These are phyloP conservation scores for Halophytophthora polymorphica DNA, from an alignment of 352 stramenopile species.

Conservation along the genomic window DNA sequence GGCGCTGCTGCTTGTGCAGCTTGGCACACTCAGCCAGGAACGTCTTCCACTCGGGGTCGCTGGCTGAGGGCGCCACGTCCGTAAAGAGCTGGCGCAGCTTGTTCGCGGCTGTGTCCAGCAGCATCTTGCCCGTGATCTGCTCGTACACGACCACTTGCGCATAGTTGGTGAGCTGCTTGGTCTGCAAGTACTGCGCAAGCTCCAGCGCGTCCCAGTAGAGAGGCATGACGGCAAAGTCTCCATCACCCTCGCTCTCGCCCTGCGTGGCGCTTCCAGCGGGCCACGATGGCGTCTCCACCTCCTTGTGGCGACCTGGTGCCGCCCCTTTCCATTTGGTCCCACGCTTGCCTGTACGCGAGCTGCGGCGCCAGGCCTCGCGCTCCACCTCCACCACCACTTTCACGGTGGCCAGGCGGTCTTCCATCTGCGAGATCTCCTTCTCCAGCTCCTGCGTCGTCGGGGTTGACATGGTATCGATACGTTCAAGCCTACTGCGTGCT, in stretches of 20 bases:
- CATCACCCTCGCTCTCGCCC: slow-evolving; percentile 4
- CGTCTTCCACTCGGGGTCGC: slow-evolving; percentile 44
- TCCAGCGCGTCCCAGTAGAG: slow-evolving; percentile 58
- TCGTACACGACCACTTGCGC: slow-evolving; percentile 51
- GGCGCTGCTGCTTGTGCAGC: slow-evolving; percentile 46
- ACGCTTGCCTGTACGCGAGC: slow-evolving; percentile 39
- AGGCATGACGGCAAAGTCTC: slow-evolving; percentile 30
- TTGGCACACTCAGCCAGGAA: slow-evolving; percentile 38
- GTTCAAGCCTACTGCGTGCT: background rate
- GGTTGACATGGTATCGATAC: slow-evolving; percentile 32
- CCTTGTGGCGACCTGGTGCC: slow-evolving; percentile 10
- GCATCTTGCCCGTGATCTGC: slow-evolving; percentile 58
- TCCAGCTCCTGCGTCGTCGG: slow-evolving; percentile 41
- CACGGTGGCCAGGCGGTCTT: slow-evolving; percentile 47
- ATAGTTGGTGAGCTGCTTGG: slow-evolving; percentile 39
- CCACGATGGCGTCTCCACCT: slow-evolving; percentile 4
- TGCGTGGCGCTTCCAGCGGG: slow-evolving; percentile 6
- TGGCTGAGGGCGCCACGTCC: slow-evolving; percentile 16
- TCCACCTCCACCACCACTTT: slow-evolving; percentile 57
- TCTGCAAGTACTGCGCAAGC: slow-evolving; percentile 54
- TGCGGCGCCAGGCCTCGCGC: slow-evolving; percentile 48
- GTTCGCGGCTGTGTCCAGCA: slow-evolving; percentile 41
- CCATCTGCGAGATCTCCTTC: slow-evolving; percentile 57
- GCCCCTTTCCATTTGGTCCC: slow-evolving; percentile 68
- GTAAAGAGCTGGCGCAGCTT: slow-evolving; percentile 49